These are phyloP conservation scores for Solanum hybrid DNA, from an alignment of 305 asterid genomes.

Conservation along the genomic window DNA sequence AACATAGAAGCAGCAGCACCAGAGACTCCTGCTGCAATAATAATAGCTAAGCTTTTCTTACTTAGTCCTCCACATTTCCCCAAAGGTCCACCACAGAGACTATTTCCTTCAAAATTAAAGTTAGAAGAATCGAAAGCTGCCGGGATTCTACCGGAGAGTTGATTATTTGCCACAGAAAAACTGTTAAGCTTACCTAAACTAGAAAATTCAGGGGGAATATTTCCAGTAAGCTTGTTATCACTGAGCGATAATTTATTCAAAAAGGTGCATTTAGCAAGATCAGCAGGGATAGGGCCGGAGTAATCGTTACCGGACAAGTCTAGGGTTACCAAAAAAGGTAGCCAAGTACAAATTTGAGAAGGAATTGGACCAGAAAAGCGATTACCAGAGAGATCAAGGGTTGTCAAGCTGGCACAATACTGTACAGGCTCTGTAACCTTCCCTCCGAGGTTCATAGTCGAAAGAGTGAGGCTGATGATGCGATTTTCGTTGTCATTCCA, in stretches of 20 bases:
- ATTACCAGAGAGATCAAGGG: constrained; percentile 64
- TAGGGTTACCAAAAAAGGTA: constrained; percentile 56
- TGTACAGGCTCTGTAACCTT: constrained; percentile 37
- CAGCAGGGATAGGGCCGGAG: constrained; percentile 61
- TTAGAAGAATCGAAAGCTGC: constrained; percentile 11
- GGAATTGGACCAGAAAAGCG: constrained; percentile 59
- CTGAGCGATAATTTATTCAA: constrained; percentile 43
- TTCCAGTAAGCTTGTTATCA: constrained; percentile 41
- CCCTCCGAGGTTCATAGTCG: constrained; percentile 37
- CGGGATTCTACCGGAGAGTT: constrained; percentile 56
- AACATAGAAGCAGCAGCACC: constrained; percentile 81
- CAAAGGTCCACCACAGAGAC: constrained; percentile 58
- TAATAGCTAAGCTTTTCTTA: constrained; percentile 57
- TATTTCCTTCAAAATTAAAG: constrained; percentile 39
- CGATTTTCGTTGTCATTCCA: constrained; percentile 71
- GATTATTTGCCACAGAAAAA: constrained; percentile 51
- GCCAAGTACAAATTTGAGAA: constrained; percentile 52
- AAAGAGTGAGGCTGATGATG: constrained; percentile 31
- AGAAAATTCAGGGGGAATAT: constrained; percentile 52
- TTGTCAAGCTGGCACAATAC: constrained; percentile 46
- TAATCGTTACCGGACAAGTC: constrained; percentile 53
- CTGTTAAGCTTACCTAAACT: constrained; percentile 46
- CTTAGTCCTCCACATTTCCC: constrained; percentile 82
- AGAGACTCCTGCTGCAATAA: constrained; percentile 80
- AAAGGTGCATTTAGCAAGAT: constrained; percentile 48